Conservation (phyloP, 1,284 basidiomycete genomes). For the Caloboletus firmus region DNA sequence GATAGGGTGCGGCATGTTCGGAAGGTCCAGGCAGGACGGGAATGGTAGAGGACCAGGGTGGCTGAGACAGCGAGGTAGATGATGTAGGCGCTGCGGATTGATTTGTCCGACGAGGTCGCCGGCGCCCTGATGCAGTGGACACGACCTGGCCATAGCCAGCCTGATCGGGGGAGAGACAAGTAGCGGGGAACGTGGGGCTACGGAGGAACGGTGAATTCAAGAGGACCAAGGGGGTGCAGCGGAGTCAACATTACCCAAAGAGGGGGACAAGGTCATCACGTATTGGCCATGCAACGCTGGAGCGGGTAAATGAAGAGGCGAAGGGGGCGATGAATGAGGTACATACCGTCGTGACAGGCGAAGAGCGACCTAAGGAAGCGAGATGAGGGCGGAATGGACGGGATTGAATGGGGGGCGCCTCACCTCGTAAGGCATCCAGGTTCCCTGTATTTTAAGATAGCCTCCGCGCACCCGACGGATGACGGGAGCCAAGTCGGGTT, state of each 20-base stretch:
- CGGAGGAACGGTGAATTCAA: constrained; percentile 17
- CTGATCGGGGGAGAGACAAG: constrained; percentile 78
- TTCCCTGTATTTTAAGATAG: constrained; percentile 86
- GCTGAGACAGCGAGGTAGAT: constrained; percentile 25
- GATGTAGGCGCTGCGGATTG: constrained; percentile 30
- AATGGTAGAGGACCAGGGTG: constrained; percentile 30
- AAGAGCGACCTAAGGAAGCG: constrained; percentile 57
- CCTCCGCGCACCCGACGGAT: constrained; percentile 82
- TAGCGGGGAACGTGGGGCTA: constrained; percentile 71
- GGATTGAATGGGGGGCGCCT: constrained; percentile 20
- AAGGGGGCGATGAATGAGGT: constrained; percentile 13
- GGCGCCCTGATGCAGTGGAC: constrained; percentile 57
- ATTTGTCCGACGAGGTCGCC: constrained; percentile 55
- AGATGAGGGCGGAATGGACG: constrained; percentile 22
- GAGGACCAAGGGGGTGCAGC: neutral
- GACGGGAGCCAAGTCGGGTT: constrained; percentile 77
- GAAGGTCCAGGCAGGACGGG: constrained; percentile 27
- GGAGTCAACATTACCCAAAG: constrained; percentile 60
- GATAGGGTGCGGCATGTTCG: constrained; percentile 26
- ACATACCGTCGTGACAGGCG: constrained; percentile 71
- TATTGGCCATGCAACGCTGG: constrained; percentile 85
- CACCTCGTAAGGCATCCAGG: constrained; percentile 88
- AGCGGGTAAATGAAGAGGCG: constrained; percentile 23
- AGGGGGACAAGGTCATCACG: constrained; percentile 79
- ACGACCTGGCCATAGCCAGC: constrained; percentile 80